Evolutionary conservation across 768 basidiomycete species (phyloP).

Genomic region (Russula lepida): DNA sequence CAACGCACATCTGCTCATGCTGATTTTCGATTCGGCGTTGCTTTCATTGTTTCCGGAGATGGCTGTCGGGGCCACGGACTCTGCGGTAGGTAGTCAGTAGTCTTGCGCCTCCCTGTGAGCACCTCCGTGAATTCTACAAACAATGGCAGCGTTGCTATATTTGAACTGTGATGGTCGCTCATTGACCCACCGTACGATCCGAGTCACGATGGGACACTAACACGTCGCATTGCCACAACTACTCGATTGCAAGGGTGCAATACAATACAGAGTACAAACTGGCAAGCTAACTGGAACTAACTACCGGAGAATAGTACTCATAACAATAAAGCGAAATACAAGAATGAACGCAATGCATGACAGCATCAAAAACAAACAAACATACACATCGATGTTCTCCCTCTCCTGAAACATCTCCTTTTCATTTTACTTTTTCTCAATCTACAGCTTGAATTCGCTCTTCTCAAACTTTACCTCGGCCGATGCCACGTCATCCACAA

Average conservation of each 20-base stretch:
- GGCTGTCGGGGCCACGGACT: constrained; percentile 26
- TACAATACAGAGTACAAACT: not conserved
- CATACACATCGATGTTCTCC: not conserved
- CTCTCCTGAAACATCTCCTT: not conserved
- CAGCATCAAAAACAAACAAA: not conserved
- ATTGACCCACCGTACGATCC: not conserved
- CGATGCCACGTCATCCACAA: constrained; percentile 81
- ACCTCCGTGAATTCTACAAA: not conserved
- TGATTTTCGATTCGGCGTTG: constrained; percentile 68
- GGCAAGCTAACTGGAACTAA: too few species aligned
- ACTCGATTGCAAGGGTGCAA: not conserved
- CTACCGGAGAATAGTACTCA: not conserved
- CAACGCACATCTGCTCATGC: constrained; percentile 69
- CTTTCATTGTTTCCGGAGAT: constrained; percentile 74
- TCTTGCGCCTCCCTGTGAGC: not conserved
- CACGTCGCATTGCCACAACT: not conserved
- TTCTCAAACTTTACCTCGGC: constrained; percentile 49
- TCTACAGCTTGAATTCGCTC: constrained; percentile 50
- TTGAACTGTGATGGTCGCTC: not conserved
- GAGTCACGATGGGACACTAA: too few species aligned
- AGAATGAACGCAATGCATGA: constrained; percentile 4
- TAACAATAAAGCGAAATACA: not conserved
- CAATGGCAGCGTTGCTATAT: not conserved
- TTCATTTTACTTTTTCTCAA: not conserved
- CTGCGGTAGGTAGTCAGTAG: not conserved